Conservation (phyloP, 75 land plant species). For the Gnetum montanum region DNA sequence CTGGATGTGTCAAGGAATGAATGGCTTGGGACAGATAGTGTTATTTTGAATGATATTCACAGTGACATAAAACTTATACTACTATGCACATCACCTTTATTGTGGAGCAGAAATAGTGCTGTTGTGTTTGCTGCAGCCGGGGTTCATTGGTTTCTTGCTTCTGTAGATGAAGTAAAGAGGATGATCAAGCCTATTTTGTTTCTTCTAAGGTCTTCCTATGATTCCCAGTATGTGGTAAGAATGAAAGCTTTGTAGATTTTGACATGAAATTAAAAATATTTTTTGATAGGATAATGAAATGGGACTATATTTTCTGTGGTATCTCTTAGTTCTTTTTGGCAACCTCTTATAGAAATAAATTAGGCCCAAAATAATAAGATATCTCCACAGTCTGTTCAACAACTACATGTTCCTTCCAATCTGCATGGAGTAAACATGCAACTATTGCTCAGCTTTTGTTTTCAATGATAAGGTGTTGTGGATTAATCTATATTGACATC, state of each 20-base stretch:
- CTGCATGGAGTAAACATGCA: no score
- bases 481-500: no score
- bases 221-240: slow-evolving; percentile 92
- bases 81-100: slow-evolving; percentile 69
- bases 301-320: no score
- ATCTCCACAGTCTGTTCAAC: no score
- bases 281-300: background rate
- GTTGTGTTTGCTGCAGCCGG: slow-evolving; percentile 93
- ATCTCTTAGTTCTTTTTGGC: no score
- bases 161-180: slow-evolving; percentile 44
- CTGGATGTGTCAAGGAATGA: slow-evolving; percentile 18
- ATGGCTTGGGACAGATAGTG: background rate
- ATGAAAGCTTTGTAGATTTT: background rate
- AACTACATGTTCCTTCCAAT: no score
- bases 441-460: no score
- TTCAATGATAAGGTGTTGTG: no score
- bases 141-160: slow-evolving; percentile 89
- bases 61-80: slow-evolving; percentile 63
- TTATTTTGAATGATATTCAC: slow-evolving; percentile 22
- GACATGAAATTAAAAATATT: background rate
- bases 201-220: slow-evolving; percentile 72
- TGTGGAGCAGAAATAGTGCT: slow-evolving; percentile 95
- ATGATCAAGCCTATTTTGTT: slow-evolving; percentile 86
- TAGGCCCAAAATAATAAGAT: no score
- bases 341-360: no score